A percentile compares a stretch with the other conserved stretches of the same genome.
phyloP scores from a whole-genome alignment of 2,329 filamentous ascomycete genomes.

The Sporothrix brunneoviolacea region DNA sequence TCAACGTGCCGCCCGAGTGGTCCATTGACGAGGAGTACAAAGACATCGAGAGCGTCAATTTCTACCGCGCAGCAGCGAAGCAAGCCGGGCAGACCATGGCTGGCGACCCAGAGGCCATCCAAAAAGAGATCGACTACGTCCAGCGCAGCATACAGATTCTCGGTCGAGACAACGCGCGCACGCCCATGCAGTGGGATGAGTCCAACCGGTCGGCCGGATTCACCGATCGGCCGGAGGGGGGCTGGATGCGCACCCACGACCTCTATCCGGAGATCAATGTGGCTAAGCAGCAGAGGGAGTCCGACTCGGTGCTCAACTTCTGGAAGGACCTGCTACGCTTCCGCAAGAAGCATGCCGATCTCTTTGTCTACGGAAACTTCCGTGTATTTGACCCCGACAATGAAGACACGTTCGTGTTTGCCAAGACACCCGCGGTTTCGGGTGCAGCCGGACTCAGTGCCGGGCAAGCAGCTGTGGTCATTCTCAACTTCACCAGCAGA shows the following conservation, averaged over 20 bases:
- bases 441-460: not conserved
- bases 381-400: conserved; percentile 42
- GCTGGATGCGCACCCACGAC: conserved; percentile 59
- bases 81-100: conserved; percentile 19
- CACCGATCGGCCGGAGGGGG: conserved; percentile 37
- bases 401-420: conserved; percentile 38
- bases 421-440: conserved; percentile 27
- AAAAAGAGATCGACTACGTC: conserved; percentile 37
- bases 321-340: conserved; percentile 51
- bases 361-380: conserved; percentile 58
- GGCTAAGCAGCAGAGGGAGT: conserved; percentile 36
- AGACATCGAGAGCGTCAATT: conserved; percentile 44
- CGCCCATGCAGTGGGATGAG: conserved; percentile 60
- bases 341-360: conserved; percentile 48
- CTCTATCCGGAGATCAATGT: conserved; percentile 51
- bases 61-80: conserved; percentile 30
- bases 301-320: conserved; percentile 49
- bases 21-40: conserved; percentile 37
- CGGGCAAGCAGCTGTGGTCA: conserved; percentile 25
- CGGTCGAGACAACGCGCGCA: conserved; percentile 59
- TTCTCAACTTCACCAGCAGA: conserved; percentile 37
- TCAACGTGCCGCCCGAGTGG: conserved; percentile 45
- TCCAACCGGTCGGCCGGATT: conserved; percentile 52
- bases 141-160: conserved; percentile 50
- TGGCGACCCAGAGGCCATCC: conserved; percentile 32